A percentile compares a stretch with the other conserved stretches of the same genome.
These are phyloP conservation scores for Meyerozyma athensensis DNA, from an alignment of 1,139 yeast species.

Conservation along the genomic window DNA sequence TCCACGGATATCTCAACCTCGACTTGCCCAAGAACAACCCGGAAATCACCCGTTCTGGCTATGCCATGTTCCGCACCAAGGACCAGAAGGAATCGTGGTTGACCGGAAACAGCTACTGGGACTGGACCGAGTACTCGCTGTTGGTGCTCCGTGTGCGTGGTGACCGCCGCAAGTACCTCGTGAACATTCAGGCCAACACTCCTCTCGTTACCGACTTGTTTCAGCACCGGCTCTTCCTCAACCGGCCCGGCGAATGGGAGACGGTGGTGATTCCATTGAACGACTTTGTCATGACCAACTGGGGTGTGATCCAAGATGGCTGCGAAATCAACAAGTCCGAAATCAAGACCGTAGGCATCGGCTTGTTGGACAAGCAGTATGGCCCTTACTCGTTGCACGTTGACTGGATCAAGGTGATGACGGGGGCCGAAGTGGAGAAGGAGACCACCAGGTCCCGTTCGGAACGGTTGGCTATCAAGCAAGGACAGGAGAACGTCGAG, in stretches of 20 bases:
- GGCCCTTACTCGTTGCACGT: constrained; percentile 71
- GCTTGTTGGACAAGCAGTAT: constrained; percentile 71
- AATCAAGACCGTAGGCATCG: constrained; percentile 73
- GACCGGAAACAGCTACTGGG: constrained; percentile 49
- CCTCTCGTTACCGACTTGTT: constrained; percentile 75
- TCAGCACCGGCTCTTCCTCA: constrained; percentile 75
- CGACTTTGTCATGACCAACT: constrained; percentile 78
- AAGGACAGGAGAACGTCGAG: constrained; percentile 11
- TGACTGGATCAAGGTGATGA: constrained; percentile 71
- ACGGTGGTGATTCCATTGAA: constrained; percentile 72
- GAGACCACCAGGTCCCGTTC: constrained; percentile 30
- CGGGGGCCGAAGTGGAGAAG: constrained; percentile 47
- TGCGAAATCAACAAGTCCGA: constrained; percentile 55
- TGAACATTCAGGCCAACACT: constrained; percentile 77
- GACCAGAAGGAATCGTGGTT: constrained; percentile 54
- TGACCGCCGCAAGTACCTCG: constrained; percentile 69
- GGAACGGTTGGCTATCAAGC: constrained; percentile 19
- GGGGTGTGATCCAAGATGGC: constrained; percentile 76
- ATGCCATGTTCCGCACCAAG: constrained; percentile 81
- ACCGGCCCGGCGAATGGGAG: constrained; percentile 79
- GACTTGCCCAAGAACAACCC: constrained; percentile 72
- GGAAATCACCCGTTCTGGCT: constrained; percentile 68
- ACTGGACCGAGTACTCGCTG: constrained; percentile 56
- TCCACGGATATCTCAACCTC: constrained; percentile 67
- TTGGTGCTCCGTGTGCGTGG: constrained; percentile 70